phyloP scores from a whole-genome alignment of 176 grass and related monocot species.

The Lolium multiflorum region DNA sequence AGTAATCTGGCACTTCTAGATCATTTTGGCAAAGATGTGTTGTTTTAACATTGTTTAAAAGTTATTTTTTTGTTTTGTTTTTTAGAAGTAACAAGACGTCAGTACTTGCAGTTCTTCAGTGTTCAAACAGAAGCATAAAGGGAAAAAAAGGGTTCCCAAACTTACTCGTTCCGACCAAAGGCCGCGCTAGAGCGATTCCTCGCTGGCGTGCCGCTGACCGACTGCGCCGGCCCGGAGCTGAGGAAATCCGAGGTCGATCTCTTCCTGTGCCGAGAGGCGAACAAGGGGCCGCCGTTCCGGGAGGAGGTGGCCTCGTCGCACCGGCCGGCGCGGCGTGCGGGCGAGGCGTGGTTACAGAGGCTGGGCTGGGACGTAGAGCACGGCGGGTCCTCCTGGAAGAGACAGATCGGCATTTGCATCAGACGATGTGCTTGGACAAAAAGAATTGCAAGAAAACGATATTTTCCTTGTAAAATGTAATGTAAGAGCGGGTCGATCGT shows the following conservation, averaged over 20 bases:
- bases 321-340: neutral
- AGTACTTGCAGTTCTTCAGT: neutral
- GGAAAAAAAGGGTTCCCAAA: neutral
- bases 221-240: constrained; percentile 24
- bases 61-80: neutral
- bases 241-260: constrained; percentile 53
- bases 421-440: neutral
- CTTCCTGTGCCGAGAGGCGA: constrained; percentile 49
- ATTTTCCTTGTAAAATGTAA: neutral
- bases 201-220: neutral
- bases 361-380: constrained; percentile 43
- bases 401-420: constrained; percentile 39
- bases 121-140: neutral
- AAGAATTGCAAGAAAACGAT: neutral
- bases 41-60: constrained; percentile 1
- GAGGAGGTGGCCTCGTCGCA: constrained; percentile 59
- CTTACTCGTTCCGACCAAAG: constrained; percentile 47
- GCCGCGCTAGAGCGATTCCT: constrained; percentile 50
- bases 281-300: constrained; percentile 27
- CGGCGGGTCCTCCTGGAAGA: constrained; percentile 47
- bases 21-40: neutral
- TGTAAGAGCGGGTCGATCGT: neutral
- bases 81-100: neutral
- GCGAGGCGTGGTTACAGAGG: constrained; percentile 24
- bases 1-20: neutral